Conservation (phyloP, 208 protist species). For the Porcisia deanei region DNA sequence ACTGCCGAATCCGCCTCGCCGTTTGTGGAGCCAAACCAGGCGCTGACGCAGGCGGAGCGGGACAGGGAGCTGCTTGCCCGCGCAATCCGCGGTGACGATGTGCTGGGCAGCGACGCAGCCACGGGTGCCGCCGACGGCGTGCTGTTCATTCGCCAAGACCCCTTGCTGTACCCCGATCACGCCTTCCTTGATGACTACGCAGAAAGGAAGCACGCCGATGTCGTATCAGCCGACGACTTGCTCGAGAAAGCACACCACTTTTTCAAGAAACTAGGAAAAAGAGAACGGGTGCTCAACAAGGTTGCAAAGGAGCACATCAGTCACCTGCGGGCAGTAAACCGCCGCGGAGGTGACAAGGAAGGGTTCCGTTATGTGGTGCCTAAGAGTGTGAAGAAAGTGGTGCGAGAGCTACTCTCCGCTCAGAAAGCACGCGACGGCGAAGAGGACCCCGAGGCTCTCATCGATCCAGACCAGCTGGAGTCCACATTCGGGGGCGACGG, state of each 20-base stretch:
- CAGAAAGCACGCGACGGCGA: slow-evolving; percentile 31
- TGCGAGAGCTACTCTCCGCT: slow-evolving; percentile 58
- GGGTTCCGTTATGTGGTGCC: slow-evolving; percentile 89
- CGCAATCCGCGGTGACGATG: slow-evolving; percentile 53
- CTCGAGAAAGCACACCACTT: slow-evolving; percentile 73
- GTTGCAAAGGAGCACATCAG: slow-evolving; percentile 60
- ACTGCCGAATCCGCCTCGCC: not conserved
- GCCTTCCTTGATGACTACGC: slow-evolving; percentile 77
- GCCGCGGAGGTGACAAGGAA: slow-evolving; percentile 84
- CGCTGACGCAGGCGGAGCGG: slow-evolving; percentile 8
- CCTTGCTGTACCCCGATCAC: slow-evolving; percentile 48
- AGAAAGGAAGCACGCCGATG: slow-evolving; percentile 62
- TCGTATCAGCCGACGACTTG: slow-evolving; percentile 60
- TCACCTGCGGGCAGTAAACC: slow-evolving; percentile 77
- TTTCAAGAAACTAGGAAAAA: slow-evolving; percentile 70
- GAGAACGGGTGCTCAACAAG: slow-evolving; percentile 55
- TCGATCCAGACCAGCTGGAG: slow-evolving; percentile 49
- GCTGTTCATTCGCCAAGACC: slow-evolving; percentile 27
- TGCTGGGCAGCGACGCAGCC: slow-evolving; percentile 4
- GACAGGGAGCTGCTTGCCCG: slow-evolving; percentile 55
- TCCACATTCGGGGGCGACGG: slow-evolving; percentile 78
- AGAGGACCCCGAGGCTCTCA: slow-evolving; percentile 23
- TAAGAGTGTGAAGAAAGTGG: slow-evolving; percentile 69
- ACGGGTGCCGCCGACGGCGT: not conserved
- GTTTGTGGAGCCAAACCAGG: not conserved